phyloP scores from a whole-genome alignment of 176 grass and related monocot species.

The Oryza longistaminata region DNA sequence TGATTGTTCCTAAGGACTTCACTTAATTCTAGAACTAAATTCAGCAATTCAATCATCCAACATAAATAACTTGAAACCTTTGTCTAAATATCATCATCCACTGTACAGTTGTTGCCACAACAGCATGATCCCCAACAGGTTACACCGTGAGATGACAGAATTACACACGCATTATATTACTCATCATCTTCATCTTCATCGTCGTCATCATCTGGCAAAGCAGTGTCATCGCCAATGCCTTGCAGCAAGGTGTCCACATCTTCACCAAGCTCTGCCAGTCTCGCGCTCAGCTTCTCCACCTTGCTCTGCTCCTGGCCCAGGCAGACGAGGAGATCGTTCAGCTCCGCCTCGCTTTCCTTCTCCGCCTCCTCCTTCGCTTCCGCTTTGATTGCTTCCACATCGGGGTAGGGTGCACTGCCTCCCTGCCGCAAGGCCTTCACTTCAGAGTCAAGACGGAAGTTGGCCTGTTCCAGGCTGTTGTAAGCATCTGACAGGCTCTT shows the following conservation, averaged over 20 bases:
- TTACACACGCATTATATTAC: conserved; percentile 13
- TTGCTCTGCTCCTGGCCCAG: conserved; percentile 98
- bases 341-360: conserved; percentile 79
- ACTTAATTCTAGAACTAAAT: conserved; percentile 22
- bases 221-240: conserved; percentile 74
- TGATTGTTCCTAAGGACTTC: neutral
- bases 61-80: conserved; percentile 40
- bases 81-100: conserved; percentile 37
- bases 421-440: conserved; percentile 62
- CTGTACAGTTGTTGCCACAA: conserved; percentile 51
- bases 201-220: conserved; percentile 51
- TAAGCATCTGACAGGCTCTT: conserved; percentile 95
- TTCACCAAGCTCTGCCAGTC: conserved; percentile 74
- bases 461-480: conserved; percentile 87
- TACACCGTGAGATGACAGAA: conserved; percentile 23
- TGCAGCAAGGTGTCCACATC: conserved; percentile 81
- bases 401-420: conserved; percentile 49
- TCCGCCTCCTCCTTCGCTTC: conserved; percentile 85
- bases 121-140: conserved; percentile 19
- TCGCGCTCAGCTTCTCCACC: conserved; percentile 89
- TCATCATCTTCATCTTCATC: conserved; percentile 33
- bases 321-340: conserved; percentile 93
- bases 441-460: conserved; percentile 70
- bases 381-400: conserved; percentile 70
- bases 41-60: conserved; percentile 1